phyloP scores from a whole-genome alignment of 257 asterid species.

The Verbascum thapsus region DNA sequence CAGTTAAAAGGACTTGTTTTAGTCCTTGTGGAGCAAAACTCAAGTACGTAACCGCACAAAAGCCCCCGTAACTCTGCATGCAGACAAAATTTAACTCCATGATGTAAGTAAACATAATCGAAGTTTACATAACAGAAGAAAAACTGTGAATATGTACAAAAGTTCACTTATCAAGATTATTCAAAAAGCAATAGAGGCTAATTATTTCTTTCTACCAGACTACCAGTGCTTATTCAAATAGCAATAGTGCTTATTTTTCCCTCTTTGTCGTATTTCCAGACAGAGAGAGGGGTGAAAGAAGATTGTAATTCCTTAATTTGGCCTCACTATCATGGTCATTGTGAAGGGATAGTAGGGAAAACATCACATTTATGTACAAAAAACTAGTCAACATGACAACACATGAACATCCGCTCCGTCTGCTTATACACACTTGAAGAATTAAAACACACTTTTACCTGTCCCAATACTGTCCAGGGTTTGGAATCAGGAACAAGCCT shows the following conservation, averaged over 20 bases:
- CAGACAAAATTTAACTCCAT: constrained; percentile 23
- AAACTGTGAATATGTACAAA: constrained; percentile 15
- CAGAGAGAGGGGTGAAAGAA: constrained; percentile 5
- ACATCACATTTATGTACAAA: constrained; percentile 5
- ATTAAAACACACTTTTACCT: constrained; percentile 43
- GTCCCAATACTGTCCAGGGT: constrained; percentile 96
- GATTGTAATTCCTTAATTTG: constrained; percentile 11
- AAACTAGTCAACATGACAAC: constrained; percentile 3
- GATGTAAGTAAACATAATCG: constrained; percentile 13
- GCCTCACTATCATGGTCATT: background rate
- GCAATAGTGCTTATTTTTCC: background rate
- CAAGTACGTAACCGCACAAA: constrained; percentile 90
- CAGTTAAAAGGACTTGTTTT: constrained; percentile 89
- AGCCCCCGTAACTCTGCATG: constrained; percentile 96
- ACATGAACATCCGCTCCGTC: background rate
- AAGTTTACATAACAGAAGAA: constrained; percentile 12
- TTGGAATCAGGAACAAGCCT: constrained; percentile 70
- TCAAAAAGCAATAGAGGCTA: constrained; percentile 1
- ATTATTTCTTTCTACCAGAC: background rate
- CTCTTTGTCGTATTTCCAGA: background rate
- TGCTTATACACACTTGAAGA: constrained; percentile 11
- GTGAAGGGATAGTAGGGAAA: constrained; percentile 1
- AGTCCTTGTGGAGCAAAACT: constrained; percentile 96
- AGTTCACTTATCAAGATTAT: background rate
- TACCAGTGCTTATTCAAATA: background rate